Evolutionary conservation across 345 rosid genomes (phyloP).

Genomic region (Sonneratia alba): DNA sequence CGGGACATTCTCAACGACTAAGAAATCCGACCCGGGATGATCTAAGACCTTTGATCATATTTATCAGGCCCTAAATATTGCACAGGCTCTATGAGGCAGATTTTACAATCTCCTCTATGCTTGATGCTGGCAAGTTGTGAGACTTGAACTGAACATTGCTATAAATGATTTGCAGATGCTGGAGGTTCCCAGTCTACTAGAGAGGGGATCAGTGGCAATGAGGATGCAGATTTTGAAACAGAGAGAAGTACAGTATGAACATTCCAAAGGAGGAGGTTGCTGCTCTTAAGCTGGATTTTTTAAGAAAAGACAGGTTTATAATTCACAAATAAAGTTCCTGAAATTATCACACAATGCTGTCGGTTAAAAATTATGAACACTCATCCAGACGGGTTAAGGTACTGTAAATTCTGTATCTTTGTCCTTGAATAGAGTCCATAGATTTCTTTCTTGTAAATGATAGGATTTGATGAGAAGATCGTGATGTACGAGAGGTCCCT

Average conservation of each 20-base stretch:
- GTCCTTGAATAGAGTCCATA: background rate
- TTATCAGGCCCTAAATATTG: too few relatives aligned
- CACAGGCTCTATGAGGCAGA: background rate
- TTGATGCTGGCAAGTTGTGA: background rate
- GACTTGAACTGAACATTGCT: background rate
- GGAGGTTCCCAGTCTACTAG: slow-evolving; percentile 64
- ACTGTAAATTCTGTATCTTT: background rate
- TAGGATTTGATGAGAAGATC: background rate
- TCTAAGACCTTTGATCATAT: background rate
- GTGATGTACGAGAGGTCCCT: background rate
- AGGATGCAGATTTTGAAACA: slow-evolving; percentile 42
- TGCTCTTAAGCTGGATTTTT: slow-evolving; percentile 24
- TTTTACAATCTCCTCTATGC: background rate
- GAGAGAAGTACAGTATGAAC: slow-evolving; percentile 25
- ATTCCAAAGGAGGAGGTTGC: slow-evolving; percentile 33
- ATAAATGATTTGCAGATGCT: slow-evolving; percentile 34
- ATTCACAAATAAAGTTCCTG: background rate
- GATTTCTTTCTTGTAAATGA: background rate
- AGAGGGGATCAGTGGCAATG: slow-evolving; percentile 59
- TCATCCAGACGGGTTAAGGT: background rate
- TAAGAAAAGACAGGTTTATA: background rate
- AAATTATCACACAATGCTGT: background rate
- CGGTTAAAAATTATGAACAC: background rate
- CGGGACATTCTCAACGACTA: too few relatives aligned
- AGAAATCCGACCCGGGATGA: background rate